Base-by-base conservation (phyloP, 176 grass and related monocot species). In the Aegilops longissima region DNA sequence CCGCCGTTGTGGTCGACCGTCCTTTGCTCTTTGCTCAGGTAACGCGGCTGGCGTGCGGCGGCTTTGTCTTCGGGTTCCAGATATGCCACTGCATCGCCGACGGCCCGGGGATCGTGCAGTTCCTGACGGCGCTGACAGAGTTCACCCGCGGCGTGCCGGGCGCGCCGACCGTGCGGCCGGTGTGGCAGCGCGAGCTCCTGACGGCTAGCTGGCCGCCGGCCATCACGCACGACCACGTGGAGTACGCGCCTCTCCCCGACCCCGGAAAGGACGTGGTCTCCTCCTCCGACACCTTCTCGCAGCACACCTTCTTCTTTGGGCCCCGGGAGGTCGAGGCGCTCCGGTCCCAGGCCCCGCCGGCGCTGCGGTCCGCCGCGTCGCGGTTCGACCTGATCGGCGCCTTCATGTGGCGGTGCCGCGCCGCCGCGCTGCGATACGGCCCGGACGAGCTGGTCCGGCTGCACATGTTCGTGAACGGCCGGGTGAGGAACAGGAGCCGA, bases 71-170 rank as follows among this genome's bases (percentile, higher is more conserved):
- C n/a, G 82, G 47, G 17, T 4, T 80, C 23, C 87, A 84, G 36
- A 71, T 85, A 34, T 85, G 82, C 87, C 87, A 89, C 21, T 72
- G 62, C 87, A 44, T 89, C 56, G 87, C 82, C 23, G 87, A 89
- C 65, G 87, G 44, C 49, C 20, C 82, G 6, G 87, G 87, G 14
- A 39, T 79, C 16, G 35, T 31, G 21, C 87, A 89, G 77, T 85
- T 89, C 51, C 1, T 89, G 66, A 72, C 63, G 6, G 82, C 87
- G 0, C 0, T 89, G 20, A 64, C 34, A 25, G 87, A 89, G 65
- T 62, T 89, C 9, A 69, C 82, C 9, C 81, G 77, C 24, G 77
- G 78, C 42, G 67, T 71, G 21, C 68, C 58, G 0, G 78, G 64
- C 66, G 69, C 82, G 5, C 87, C 87, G 2, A 74, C 76, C 38